Evolutionary conservation across 2,329 filamentous ascomycete genomes (phyloP).

Genomic region (Rugonectria rugulosa): DNA sequence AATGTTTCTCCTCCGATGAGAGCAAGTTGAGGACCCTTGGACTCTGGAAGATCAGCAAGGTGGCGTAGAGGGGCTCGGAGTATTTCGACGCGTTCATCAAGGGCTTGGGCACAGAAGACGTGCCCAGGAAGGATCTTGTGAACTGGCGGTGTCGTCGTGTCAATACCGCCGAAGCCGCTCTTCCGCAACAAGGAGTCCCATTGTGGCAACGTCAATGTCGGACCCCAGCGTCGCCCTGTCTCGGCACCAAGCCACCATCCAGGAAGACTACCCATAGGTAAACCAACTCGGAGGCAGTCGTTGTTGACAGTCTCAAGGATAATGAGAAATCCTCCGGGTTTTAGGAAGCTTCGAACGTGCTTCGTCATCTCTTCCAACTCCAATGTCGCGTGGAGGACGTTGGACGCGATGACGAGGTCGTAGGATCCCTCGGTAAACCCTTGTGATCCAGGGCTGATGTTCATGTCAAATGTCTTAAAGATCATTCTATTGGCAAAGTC

Average conservation of each 20-base stretch:
- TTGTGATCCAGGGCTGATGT: constrained; percentile 35
- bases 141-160: constrained; percentile 1
- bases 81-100: not conserved
- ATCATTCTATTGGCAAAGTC: not conserved
- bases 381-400: constrained; percentile 44
- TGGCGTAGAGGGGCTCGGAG: not conserved
- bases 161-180: constrained; percentile 6
- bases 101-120: constrained; percentile 8
- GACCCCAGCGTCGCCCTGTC: constrained; percentile 4
- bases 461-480: constrained; percentile 31
- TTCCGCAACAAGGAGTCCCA: constrained; percentile 6
- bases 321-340: constrained; percentile 39
- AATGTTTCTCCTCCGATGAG: not conserved
- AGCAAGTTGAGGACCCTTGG: not conserved
- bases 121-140: not conserved
- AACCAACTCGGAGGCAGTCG: not conserved
- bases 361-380: constrained; percentile 31
- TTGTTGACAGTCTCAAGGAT: not conserved
- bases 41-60: not conserved
- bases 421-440: constrained; percentile 40
- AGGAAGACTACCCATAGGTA: constrained; percentile 13
- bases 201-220: not conserved
- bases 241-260: constrained; percentile 22
- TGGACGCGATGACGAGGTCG: constrained; percentile 49
- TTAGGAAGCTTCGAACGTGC: constrained; percentile 33